phyloP scores from a whole-genome alignment of 805 yeast species.

The Candida silvicultrix region DNA sequence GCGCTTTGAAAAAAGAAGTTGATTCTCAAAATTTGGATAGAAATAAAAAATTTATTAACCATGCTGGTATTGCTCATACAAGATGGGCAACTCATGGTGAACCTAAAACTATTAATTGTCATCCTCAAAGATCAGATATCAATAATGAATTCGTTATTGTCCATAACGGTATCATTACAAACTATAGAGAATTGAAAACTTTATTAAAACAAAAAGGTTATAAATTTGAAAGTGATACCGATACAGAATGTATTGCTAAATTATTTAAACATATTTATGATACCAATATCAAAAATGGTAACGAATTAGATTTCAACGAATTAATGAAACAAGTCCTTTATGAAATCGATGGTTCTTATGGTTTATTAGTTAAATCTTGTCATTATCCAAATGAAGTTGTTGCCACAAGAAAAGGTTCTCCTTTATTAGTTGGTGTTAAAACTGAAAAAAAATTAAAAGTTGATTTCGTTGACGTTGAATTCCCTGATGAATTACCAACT shows the following conservation, averaged over 20 bases:
- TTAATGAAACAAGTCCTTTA: constrained; percentile 86
- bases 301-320: constrained; percentile 81
- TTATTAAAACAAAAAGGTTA: constrained; percentile 76
- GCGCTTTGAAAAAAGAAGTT: constrained; percentile 65
- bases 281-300: constrained; percentile 62
- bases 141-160: constrained; percentile 83
- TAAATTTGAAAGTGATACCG: constrained; percentile 86
- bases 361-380: constrained; percentile 83
- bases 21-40: constrained; percentile 45
- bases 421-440: constrained; percentile 93
- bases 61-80: constrained; percentile 97
- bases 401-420: constrained; percentile 98
- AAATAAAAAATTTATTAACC: constrained; percentile 65
- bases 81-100: constrained; percentile 99
- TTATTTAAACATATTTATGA: constrained; percentile 88
- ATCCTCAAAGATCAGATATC: constrained; percentile 90
- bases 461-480: constrained; percentile 97
- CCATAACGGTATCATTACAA: constrained; percentile 97
- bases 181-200: constrained; percentile 85
- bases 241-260: constrained; percentile 97
- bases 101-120: constrained; percentile 82
- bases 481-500: constrained; percentile 44
- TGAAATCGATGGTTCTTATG: constrained; percentile 97
- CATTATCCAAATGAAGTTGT: constrained; percentile 95
- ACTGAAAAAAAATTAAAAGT: constrained; percentile 93